Evolutionary conservation across 805 yeast species (phyloP).

Genomic region (Lachancea cidri): DNA sequence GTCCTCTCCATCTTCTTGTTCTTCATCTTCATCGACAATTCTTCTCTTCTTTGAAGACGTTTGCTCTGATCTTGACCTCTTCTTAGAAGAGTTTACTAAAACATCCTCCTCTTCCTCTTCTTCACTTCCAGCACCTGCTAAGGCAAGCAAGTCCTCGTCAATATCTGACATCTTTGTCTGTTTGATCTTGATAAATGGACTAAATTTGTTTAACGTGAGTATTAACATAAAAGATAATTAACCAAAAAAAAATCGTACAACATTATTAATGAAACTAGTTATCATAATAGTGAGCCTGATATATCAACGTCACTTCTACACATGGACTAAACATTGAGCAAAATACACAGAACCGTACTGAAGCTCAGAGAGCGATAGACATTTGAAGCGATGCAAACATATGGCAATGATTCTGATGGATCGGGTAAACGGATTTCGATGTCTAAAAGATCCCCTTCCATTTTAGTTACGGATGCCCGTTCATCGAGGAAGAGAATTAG

Average conservation of each 20-base stretch:
- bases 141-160: conserved; percentile 92
- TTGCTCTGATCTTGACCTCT: conserved; percentile 26
- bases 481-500: conserved; percentile 44
- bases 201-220: too few relatives aligned
- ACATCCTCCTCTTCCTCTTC: conserved; percentile 34
- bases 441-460: conserved; percentile 85
- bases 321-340: not conserved
- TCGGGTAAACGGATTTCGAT: conserved; percentile 9
- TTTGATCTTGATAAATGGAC: too few relatives aligned
- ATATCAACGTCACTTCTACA: not conserved
- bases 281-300: not conserved
- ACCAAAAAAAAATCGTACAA: too few relatives aligned
- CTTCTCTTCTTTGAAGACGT: conserved; percentile 32
- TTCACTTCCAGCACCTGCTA: conserved; percentile 75
- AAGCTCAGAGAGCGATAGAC: not conserved
- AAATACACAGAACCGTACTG: not conserved
- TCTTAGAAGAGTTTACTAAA: conserved; percentile 23
- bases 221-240: too few relatives aligned
- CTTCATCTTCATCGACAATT: conserved; percentile 34
- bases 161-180: conserved; percentile 60
- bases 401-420: not conserved
- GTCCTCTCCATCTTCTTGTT: conserved; percentile 31
- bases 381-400: not conserved
- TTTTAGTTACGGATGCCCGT: conserved; percentile 86
- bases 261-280: too few relatives aligned